A percentile compares a stretch with the other conserved stretches of the same genome.
phyloP scores from a whole-genome alignment of 2,329 filamentous ascomycete genomes.

The Fusarium paranaense region DNA sequence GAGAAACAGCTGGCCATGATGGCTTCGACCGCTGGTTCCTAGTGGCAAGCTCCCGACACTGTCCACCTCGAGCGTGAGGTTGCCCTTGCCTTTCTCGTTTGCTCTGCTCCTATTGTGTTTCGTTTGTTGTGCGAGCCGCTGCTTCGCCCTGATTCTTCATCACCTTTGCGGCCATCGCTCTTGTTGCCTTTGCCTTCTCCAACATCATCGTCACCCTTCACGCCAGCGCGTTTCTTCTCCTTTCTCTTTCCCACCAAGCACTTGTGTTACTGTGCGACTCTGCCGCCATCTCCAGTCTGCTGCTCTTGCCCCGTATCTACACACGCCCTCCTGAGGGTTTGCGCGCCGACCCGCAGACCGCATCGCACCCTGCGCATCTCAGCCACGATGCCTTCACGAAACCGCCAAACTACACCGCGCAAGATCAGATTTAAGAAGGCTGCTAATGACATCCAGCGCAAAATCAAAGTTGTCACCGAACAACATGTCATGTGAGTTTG shows the following conservation, averaged over 20 bases:
- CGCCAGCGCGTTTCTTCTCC: constrained; percentile 14
- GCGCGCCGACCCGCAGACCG: constrained; percentile 4
- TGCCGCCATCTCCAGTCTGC: background rate
- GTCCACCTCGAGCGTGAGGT: background rate
- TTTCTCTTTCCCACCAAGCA: background rate
- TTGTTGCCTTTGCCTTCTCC: background rate
- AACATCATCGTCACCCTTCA: background rate
- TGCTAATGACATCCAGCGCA: constrained; percentile 72
- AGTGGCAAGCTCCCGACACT: constrained; percentile 2
- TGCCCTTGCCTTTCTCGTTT: background rate
- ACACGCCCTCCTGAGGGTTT: background rate
- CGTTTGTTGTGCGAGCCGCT: constrained; percentile 2
- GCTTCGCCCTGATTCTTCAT: constrained; percentile 7
- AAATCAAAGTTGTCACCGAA: constrained; percentile 92
- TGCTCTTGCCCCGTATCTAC: constrained; percentile 1
- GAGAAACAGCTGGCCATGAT: constrained; percentile 25
- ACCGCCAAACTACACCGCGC: constrained; percentile 13
- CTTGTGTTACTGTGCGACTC: constrained; percentile 18
- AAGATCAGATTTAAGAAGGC: constrained; percentile 18
- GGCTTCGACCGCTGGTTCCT: constrained; percentile 13
- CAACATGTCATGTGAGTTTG: constrained; percentile 85
- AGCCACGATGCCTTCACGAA: constrained; percentile 32
- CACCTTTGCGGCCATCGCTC: background rate
- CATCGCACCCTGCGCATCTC: background rate
- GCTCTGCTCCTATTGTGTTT: background rate